A percentile compares a stretch with the other conserved stretches of the same genome.
Evolutionary conservation across 768 basidiomycete genomes (phyloP).

Genomic region (Austroboletus festivus): DNA sequence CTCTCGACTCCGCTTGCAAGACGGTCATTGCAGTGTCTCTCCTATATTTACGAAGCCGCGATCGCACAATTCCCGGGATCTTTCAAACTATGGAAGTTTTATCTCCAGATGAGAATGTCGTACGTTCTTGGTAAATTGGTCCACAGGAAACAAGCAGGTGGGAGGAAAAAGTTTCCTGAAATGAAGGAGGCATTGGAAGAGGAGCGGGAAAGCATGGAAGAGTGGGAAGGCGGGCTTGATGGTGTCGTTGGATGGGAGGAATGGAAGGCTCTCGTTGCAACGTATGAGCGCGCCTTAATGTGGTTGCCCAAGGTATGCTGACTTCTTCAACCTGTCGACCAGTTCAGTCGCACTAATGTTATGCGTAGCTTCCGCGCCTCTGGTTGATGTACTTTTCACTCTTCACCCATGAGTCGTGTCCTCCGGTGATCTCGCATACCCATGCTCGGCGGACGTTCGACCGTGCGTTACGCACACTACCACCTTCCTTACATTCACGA

Average conservation of each 20-base stretch:
- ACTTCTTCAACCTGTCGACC: not conserved
- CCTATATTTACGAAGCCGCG: conserved; percentile 93
- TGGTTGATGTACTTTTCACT: conserved; percentile 94
- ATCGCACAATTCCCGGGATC: conserved; percentile 82
- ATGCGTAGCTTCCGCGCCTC: conserved; percentile 75
- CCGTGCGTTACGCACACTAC: conserved; percentile 87
- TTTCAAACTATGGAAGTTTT: conserved; percentile 96
- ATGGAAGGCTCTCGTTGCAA: conserved; percentile 85
- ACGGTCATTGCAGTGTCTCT: conserved; percentile 75
- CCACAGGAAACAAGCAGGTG: conserved; percentile 74
- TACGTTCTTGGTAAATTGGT: conserved; percentile 81
- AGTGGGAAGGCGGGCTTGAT: conserved; percentile 87
- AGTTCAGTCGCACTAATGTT: conserved; percentile 4
- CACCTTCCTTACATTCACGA: conserved; percentile 86
- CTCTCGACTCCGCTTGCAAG: conserved; percentile 72
- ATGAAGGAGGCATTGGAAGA: conserved; percentile 89
- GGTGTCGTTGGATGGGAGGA: conserved; percentile 93
- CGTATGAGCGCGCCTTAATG: conserved; percentile 90
- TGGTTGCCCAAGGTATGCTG: conserved; percentile 82
- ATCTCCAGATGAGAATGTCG: conserved; percentile 76
- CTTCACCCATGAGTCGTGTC: conserved; percentile 87
- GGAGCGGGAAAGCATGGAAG: conserved; percentile 71
- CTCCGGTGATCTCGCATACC: conserved; percentile 76
- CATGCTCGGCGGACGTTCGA: conserved; percentile 95
- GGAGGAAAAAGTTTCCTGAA: conserved; percentile 87